Evolutionary conservation across 73 alveolate species (phyloP), one percentile per base, ranked within the genome.

Genomic region (Urostyla sp.): DNA sequence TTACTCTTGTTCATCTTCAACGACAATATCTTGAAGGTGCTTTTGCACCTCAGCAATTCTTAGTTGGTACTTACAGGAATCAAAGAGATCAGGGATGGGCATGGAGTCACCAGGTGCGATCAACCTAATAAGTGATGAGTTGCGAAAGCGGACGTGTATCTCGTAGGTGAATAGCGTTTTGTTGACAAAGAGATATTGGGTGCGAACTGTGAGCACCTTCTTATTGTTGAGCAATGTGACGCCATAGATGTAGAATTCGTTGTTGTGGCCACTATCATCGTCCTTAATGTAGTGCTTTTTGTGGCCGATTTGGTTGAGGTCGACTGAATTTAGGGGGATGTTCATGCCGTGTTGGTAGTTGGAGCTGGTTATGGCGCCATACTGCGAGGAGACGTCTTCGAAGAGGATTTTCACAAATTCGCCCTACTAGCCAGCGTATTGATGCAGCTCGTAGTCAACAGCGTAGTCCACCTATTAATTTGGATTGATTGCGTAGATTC

Each of bases 181-280:
- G 56, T 84, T 84, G 52, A 56, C 53, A 26, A 84, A 36, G 7
- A 67, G 52, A 50, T 73, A 69, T 18, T 43, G 23, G 1, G 92
- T 84, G 11, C 92, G 36, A 32, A 84, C 53, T 30, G 85, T 67
- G 16, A 84, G 75, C 20, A 84, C 87, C 48, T 84, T 84, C 37
- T 67, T 63, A 84, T 72, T 83, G 31, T 83, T 57, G 5, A 69
- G 51, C n/a, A 37, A 31, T 13, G 79, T 32, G 11, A 83, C 82
- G n/a, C 91, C 91, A 36, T 72, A 83, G 15, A 66, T 77, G 38
- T 46, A 69, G 31, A 46, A 69, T 49, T 69, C 83, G 30, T 59
- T 69, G 54, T 8, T 26, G 2, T 73, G 32, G 7, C 8, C 0
- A 4, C 32, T 26, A 27, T 51, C 74, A 18, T 51, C 85, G 26